Base-by-base conservation (phyloP, 345 rosid species). In the Sapria himalayana region DNA sequence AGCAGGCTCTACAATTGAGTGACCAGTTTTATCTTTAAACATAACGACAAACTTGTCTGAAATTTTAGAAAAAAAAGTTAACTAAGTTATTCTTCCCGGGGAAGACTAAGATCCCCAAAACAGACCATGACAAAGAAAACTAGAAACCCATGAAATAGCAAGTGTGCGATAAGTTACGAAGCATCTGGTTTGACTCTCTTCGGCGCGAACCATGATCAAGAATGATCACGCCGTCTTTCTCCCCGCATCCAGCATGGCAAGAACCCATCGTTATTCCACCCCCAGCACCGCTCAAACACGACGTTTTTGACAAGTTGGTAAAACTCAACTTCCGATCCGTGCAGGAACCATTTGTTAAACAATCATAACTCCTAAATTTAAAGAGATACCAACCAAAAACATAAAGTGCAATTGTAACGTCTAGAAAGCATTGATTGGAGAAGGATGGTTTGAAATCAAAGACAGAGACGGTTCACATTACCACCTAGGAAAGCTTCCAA, bases 191-290 rank as follows among this genome's bases (percentile, higher is more conserved):
- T 7, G 94, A 81, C 57, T 81, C 91, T 19, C 29, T 60, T 31
- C 91, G 93, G 38, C 93, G 92, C 1, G 94, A 86, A 13, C 94
- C 98, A 34, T 86, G 94, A 60, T 86, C 97, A 7, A 86, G 94
- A 15, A 86, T 78, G 56, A 86, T 66, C 33, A 86, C 50, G 23
- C 80, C 94, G 49, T 86, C 93, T 32, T 42, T 51, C 31, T 60
- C 68, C 35, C 92, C 56, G 5, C 73, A 36, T 15, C 70, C 61
- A 17, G 27, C 47, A 4, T 48, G 17, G 25, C 25, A 39, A 48
- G 9, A 43, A 15, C 46, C 21, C 37, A 54, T 45, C n/a, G n/a
- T n/a, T n/a, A n/a, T n/a, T 24, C 66, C 69, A 9, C 58, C 48
- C 40, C 45, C 54, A 22, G 46, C 64, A 1, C 43, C 38, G 33